Evolutionary conservation across 768 basidiomycete species (phyloP), one percentile per base, ranked within the genome.

Genomic region (Boletus coccyginus): DNA sequence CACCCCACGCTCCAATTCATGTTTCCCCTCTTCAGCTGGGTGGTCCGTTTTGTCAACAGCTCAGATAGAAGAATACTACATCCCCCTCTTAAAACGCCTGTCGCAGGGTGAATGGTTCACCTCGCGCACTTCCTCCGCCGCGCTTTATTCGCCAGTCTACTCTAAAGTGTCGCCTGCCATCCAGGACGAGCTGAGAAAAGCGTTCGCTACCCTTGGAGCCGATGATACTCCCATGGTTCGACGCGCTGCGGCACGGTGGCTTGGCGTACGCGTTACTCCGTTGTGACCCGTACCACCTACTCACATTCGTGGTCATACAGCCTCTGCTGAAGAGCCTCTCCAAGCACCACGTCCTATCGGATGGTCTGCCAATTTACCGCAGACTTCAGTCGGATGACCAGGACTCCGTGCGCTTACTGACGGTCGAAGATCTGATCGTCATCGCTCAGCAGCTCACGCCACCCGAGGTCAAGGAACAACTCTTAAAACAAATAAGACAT

Each of bases 171-270:
- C 88, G 3, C 74, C 86, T 14, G 65, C 77, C 40, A 75, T 87
- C 56, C 91, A 94, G 73, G 92, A 94, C 53, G 96, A 98, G 40
- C 75, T 98, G 64, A 83, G 95, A 59, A 90, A 89, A 71, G 83
- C 87, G 50, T 99, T 92, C 65, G 79, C 85, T 10, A 80, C 83
- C 33, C 81, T 99, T 32, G 90, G 89, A 10, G 81, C 85, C 19
- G 97, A 99, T 69, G 97, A 99, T 68, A 99, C 97, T 13, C 97
- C 97, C 27, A 99, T 99, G 97, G 96, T 98, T 56, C 81, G 95
- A 66, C 81, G 97, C 59, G 95, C 96, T 29, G 94, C 94, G 46
- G 95, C 95, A 13, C 97, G 94, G 73, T 93, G 90, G 84, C 87
- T 98, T 45, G 96, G 93, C 46, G 95, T 98, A 72, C 69, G 92